Evolutionary conservation across 2,329 filamentous ascomycete species (phyloP).

Genomic region (Aspergillus pseudoterreus): DNA sequence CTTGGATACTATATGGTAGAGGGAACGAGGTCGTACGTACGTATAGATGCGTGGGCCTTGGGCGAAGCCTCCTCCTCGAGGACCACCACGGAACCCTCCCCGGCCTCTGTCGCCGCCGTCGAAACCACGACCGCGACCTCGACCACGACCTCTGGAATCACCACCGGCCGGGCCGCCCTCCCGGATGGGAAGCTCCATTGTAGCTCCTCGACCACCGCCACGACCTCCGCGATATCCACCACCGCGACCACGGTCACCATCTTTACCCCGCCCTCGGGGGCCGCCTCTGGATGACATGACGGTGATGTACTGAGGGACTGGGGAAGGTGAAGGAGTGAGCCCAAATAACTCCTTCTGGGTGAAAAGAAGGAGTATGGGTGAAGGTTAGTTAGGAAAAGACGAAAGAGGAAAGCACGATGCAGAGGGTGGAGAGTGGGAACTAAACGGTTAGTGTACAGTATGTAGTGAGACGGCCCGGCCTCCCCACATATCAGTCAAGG

Average conservation of each 20-base stretch:
- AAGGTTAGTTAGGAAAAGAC: neutral
- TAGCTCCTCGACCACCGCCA: constrained; percentile 23
- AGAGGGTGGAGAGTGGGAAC: neutral
- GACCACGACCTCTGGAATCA: constrained; percentile 18
- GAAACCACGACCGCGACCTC: constrained; percentile 14
- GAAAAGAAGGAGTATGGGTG: neutral
- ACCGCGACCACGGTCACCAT: constrained; percentile 13
- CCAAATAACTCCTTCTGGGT: neutral
- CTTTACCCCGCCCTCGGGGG: constrained; percentile 14
- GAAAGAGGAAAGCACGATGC: neutral
- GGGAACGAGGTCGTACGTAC: constrained; percentile 25
- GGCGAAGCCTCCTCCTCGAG: constrained; percentile 11
- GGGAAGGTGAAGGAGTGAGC: neutral
- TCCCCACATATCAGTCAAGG: neutral
- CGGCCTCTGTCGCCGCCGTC: constrained; percentile 8
- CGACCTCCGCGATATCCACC: constrained; percentile 17
- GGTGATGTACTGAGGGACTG: neutral
- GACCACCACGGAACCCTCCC: constrained; percentile 1
- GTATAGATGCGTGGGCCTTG: constrained; percentile 25
- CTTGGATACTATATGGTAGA: neutral
- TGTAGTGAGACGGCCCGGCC: neutral
- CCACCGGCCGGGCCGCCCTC: constrained; percentile 7
- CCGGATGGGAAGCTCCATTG: constrained; percentile 21
- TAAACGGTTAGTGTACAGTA: neutral
- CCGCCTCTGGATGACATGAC: constrained; percentile 17